A percentile compares a stretch with the other conserved stretches of the same genome.
phyloP scores from a whole-genome alignment of 495 filamentous ascomycete genomes.

The Tuber umbilicatum region DNA sequence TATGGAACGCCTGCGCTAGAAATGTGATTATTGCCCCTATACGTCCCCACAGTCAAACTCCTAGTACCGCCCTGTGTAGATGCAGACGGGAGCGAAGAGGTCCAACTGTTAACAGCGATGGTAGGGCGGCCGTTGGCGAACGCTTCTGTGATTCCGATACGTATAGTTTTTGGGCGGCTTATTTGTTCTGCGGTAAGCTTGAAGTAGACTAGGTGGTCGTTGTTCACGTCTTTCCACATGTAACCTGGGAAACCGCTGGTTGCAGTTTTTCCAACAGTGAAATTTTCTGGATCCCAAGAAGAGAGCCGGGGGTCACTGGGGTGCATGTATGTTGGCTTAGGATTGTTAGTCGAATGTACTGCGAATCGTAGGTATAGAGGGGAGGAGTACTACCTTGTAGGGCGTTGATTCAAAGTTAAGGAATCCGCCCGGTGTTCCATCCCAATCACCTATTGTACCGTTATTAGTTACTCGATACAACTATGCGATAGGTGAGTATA shows the following conservation, averaged over 20 bases:
- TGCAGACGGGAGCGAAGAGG: conserved; percentile 32
- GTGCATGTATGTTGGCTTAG: conserved; percentile 38
- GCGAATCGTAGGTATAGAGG: not conserved
- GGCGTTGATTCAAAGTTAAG: conserved; percentile 41
- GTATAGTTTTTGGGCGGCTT: conserved; percentile 35
- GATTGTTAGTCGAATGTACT: not conserved
- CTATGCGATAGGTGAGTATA: conserved; percentile 7
- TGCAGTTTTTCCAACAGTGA: conserved; percentile 31
- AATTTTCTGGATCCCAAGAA: conserved; percentile 38
- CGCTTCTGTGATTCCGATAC: conserved; percentile 41
- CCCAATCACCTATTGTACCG: conserved; percentile 35
- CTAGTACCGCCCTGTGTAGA: conserved; percentile 36
- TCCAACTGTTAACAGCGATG: conserved; percentile 40
- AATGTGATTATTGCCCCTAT: conserved; percentile 23
- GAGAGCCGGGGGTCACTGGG: conserved; percentile 42
- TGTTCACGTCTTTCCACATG: conserved; percentile 41
- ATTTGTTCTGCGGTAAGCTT: conserved; percentile 37
- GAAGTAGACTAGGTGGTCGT: conserved; percentile 42
- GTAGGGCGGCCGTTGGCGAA: conserved; percentile 39
- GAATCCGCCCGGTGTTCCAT: conserved; percentile 42
- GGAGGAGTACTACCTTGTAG: conserved; percentile 15
- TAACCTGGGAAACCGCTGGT: conserved; percentile 37
- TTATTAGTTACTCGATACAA: not conserved
- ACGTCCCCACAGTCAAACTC: conserved; percentile 24
- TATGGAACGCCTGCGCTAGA: conserved; percentile 8